Evolutionary conservation across 202 grass and related monocot species (phyloP).

Genomic region (Brachypodium distachyon): DNA sequence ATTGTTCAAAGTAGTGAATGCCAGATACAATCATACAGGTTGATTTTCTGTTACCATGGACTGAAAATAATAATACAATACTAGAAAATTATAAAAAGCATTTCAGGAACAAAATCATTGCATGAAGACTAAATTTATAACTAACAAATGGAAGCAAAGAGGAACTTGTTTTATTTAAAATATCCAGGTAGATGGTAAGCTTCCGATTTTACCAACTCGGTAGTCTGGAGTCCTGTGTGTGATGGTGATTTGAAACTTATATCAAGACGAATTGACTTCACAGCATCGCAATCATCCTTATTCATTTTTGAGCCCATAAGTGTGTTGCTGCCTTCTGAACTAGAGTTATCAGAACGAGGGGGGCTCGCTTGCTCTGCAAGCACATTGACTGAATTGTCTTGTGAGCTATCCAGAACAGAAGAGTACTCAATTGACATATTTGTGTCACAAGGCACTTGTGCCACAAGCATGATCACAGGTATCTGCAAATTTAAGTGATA

Average conservation of each 20-base stretch:
- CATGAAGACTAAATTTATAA: not conserved
- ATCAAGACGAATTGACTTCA: constrained; percentile 89
- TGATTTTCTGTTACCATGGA: not conserved
- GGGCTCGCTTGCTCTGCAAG: constrained; percentile 44
- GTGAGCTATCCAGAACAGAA: constrained; percentile 63
- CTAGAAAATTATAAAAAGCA: constrained; percentile 15
- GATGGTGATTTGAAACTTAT: constrained; percentile 98
- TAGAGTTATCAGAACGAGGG: constrained; percentile 46
- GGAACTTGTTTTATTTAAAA: constrained; percentile 8
- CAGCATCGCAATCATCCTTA: constrained; percentile 44
- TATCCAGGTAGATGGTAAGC: not conserved
- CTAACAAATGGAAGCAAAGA: not conserved
- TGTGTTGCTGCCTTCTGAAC: constrained; percentile 47
- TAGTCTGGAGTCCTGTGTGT: constrained; percentile 91
- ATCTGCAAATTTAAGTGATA: constrained; percentile 54
- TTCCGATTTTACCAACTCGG: constrained; percentile 76
- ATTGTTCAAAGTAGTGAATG: constrained; percentile 5
- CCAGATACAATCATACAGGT: not conserved
- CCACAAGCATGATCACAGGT: constrained; percentile 96
- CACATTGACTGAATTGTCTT: constrained; percentile 47
- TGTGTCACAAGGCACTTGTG: constrained; percentile 71
- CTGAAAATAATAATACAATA: not conserved
- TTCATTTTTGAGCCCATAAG: constrained; percentile 43
- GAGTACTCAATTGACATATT: constrained; percentile 65
- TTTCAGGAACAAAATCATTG: constrained; percentile 15